These are phyloP conservation scores for Daldinia decipiens DNA, from an alignment of 495 filamentous ascomycete species.

Conservation along the genomic window DNA sequence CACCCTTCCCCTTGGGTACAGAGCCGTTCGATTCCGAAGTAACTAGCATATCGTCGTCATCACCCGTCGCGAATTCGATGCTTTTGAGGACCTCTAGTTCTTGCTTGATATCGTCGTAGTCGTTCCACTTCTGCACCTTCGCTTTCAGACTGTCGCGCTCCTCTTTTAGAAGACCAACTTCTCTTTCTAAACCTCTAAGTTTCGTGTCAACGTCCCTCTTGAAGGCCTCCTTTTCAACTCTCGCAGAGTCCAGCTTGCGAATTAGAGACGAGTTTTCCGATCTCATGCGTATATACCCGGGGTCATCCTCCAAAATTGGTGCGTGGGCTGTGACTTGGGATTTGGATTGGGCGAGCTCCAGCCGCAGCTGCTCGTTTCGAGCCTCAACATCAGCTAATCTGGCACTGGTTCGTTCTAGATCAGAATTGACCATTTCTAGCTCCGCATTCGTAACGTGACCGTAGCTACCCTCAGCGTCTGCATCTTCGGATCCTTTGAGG, in stretches of 20 bases:
- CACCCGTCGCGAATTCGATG: conserved; percentile 92
- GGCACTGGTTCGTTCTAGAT: conserved; percentile 88
- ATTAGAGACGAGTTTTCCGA: conserved; percentile 93
- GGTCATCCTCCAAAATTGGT: conserved; percentile 80
- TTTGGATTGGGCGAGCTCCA: conserved; percentile 89
- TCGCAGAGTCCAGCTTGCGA: conserved; percentile 82
- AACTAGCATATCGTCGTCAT: conserved; percentile 74
- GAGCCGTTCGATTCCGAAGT: conserved; percentile 60
- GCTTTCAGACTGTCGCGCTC: conserved; percentile 77
- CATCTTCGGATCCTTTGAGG: conserved; percentile 75
- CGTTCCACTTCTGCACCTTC: conserved; percentile 87
- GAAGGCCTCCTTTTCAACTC: conserved; percentile 82
- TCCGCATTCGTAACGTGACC: conserved; percentile 84
- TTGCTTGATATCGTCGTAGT: conserved; percentile 95
- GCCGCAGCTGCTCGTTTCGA: conserved; percentile 89
- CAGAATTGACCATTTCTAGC: conserved; percentile 89
- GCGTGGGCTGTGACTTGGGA: conserved; percentile 73
- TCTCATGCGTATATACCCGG: conserved; percentile 81
- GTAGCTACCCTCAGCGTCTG: conserved; percentile 59
- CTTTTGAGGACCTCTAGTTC: conserved; percentile 97
- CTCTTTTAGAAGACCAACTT: conserved; percentile 69
- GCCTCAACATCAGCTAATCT: conserved; percentile 91
- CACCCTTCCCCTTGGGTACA: conserved; percentile 69
- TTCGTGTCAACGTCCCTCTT: conserved; percentile 78
- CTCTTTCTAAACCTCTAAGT: conserved; percentile 76